A percentile compares a stretch with the other conserved stretches of the same genome.
These are phyloP conservation scores for Tremella fuciformis DNA, from an alignment of 768 basidiomycete species.

Conservation along the genomic window DNA sequence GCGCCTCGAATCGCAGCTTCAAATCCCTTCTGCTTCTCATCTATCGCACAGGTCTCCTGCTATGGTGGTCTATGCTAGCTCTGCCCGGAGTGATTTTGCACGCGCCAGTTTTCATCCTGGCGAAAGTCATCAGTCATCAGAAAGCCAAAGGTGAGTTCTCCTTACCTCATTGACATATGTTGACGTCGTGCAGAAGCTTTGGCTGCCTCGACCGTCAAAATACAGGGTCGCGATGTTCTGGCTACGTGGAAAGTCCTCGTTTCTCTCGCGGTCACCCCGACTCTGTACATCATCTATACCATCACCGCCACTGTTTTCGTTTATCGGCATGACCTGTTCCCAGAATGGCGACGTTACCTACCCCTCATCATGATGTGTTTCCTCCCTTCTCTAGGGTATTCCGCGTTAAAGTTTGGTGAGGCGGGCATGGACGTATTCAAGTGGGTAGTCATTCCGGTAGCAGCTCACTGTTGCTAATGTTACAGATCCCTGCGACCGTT, in stretches of 20 bases:
- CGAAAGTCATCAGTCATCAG: conserved; percentile 76
- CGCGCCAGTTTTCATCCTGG: conserved; percentile 86
- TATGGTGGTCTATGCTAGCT: conserved; percentile 77
- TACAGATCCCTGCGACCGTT: conserved; percentile 84
- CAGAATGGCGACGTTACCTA: conserved; percentile 67
- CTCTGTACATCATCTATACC: conserved; percentile 80
- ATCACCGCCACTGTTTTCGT: conserved; percentile 71
- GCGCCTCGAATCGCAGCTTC: conserved; percentile 73
- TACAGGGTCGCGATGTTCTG: conserved; percentile 92
- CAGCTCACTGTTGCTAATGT: not conserved
- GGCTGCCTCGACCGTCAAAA: conserved; percentile 89
- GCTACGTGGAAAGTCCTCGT: conserved; percentile 97
- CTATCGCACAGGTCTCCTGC: conserved; percentile 74
- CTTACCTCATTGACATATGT: not conserved
- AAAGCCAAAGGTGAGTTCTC: conserved; percentile 74
- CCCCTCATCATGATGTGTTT: conserved; percentile 71
- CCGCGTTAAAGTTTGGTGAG: conserved; percentile 94
- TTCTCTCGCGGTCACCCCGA: conserved; percentile 81
- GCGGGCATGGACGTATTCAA: conserved; percentile 96
- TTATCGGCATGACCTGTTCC: conserved; percentile 63
- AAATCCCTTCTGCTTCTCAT: conserved; percentile 77
- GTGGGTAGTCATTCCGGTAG: conserved; percentile 57
- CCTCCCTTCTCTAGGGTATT: conserved; percentile 84
- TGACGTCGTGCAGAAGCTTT: conserved; percentile 69
- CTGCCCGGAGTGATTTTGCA: conserved; percentile 88